Base-by-base conservation (phyloP, 2,329 filamentous ascomycete genomes). In the Mycogone perniciosa region DNA sequence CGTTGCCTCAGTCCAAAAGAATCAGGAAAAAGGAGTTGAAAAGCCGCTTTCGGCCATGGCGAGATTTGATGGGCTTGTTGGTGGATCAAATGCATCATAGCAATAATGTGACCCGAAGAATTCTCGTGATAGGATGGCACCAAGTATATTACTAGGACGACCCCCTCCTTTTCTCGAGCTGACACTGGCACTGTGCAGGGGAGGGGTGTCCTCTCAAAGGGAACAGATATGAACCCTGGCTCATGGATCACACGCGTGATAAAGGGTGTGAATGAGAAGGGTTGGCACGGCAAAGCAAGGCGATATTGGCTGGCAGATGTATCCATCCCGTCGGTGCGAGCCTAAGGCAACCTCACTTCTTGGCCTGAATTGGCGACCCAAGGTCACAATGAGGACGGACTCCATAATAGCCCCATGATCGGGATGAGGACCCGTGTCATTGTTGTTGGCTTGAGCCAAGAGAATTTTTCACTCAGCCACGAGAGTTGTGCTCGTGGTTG, bases 331-430 rank as follows among this genome's bases (percentile, higher is more conserved):
- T 42, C 40, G 41, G 49, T 51, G 34, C 33, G 41, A 52, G 50
- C 50, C 50, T 45, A 53, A 53, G 51, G 51, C 42, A 53, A 53
- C 51, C 51, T 53, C 46, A 50, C 38, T 20, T 27, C 35, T 27
- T 20, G 20, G 20, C 20, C 20, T 20, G 20, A 20, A 20, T 20
- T 20, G 20, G 20, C 20, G 20, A 10, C 29, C 26, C 13, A 42
- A 11, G n/a, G 40, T 42, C 20, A 42, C 40, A 42, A 42, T 42
- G 13, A 30, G 40, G 13, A 42, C 40, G 40, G 13, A 42, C 40
- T n/a, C 29, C 40, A 27, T 26, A 20, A 20, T 20, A 20, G 20
- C 20, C 20, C 20, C 20, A 20, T 20, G 3, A 20, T 20, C 20
- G 20, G 20, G 20, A 20, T 20, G 3, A 20, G 20, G 20, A 20